A percentile compares a stretch with the other conserved stretches of the same genome.
Evolutionary conservation across 2,329 filamentous ascomycete species (phyloP).

Genomic region (Chaetomiaceae sp.): DNA sequence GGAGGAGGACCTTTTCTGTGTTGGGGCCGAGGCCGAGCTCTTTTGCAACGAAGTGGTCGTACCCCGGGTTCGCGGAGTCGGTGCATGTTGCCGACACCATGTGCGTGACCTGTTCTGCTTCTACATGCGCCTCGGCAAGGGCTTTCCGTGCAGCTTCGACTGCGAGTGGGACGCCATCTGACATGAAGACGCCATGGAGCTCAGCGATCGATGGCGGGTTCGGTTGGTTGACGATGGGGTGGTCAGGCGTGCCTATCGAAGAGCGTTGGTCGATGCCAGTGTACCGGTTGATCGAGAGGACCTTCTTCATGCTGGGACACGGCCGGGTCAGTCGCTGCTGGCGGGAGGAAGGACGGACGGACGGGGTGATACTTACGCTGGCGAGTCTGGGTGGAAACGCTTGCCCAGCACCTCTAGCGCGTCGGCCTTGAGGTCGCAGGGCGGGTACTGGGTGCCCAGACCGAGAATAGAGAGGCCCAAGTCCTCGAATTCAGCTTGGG

Average conservation of each 20-base stretch:
- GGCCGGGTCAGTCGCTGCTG: not conserved
- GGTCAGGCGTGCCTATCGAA: constrained; percentile 57
- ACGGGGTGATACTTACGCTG: constrained; percentile 45
- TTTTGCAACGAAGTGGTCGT: constrained; percentile 61
- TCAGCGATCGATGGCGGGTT: constrained; percentile 51
- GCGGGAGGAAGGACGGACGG: not conserved
- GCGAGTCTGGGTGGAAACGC: constrained; percentile 55
- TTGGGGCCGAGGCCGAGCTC: constrained; percentile 51
- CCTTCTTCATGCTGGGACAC: constrained; percentile 54
- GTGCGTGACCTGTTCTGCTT: constrained; percentile 56
- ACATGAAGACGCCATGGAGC: constrained; percentile 52
- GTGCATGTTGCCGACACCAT: constrained; percentile 66
- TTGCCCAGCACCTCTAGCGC: constrained; percentile 50
- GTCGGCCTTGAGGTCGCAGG: constrained; percentile 47
- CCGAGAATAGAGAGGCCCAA: constrained; percentile 59
- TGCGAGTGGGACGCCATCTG: constrained; percentile 55
- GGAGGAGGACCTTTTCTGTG: constrained; percentile 62
- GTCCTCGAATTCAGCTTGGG: constrained; percentile 41
- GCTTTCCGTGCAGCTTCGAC: constrained; percentile 53
- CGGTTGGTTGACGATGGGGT: constrained; percentile 56
- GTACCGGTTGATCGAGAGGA: constrained; percentile 58
- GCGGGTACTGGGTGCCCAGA: constrained; percentile 57
- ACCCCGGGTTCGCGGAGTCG: constrained; percentile 65
- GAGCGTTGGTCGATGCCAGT: constrained; percentile 62
- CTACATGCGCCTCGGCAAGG: constrained; percentile 50